phyloP scores from a whole-genome alignment of 2,329 filamentous ascomycete species.

The Fusarium lyarnte region DNA sequence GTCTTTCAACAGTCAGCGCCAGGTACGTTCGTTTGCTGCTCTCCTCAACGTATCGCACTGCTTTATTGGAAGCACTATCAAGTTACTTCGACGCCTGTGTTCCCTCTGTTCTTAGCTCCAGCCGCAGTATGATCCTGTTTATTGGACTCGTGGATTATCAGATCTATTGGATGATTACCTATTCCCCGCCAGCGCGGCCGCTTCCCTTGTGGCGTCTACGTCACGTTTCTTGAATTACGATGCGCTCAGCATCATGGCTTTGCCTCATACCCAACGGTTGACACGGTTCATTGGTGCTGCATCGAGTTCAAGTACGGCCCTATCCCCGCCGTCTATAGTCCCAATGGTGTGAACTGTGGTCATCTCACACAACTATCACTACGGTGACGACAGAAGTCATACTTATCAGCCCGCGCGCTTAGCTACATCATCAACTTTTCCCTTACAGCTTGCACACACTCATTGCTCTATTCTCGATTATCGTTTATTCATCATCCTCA shows the following conservation, averaged over 20 bases:
- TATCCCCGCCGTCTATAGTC: not conserved
- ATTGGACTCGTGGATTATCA: not conserved
- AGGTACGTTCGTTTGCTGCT: conserved; percentile 25
- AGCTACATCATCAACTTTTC: conserved; percentile 27
- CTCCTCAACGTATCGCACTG: conserved; percentile 4
- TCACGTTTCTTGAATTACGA: conserved; percentile 35
- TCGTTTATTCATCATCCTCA: not conserved
- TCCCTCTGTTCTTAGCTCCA: not conserved
- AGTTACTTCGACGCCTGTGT: not conserved
- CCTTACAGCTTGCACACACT: conserved; percentile 5
- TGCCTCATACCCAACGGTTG: not conserved
- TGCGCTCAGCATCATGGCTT: conserved; percentile 25
- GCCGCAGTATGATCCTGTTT: not conserved
- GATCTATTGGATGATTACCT: conserved; percentile 1
- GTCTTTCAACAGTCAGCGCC: not conserved
- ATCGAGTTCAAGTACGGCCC: not conserved
- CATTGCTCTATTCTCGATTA: not conserved
- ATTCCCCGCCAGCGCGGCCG: conserved; percentile 23
- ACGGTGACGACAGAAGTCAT: conserved; percentile 19
- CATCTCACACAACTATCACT: not conserved
- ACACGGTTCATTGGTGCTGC: not conserved
- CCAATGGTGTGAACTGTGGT: not conserved
- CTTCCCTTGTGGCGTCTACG: conserved; percentile 35
- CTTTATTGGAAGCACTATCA: not conserved
- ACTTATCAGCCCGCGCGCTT: conserved; percentile 26